These are phyloP conservation scores for Entoloma clypeatum DNA, from an alignment of 1,284 basidiomycete genomes.

Conservation along the genomic window DNA sequence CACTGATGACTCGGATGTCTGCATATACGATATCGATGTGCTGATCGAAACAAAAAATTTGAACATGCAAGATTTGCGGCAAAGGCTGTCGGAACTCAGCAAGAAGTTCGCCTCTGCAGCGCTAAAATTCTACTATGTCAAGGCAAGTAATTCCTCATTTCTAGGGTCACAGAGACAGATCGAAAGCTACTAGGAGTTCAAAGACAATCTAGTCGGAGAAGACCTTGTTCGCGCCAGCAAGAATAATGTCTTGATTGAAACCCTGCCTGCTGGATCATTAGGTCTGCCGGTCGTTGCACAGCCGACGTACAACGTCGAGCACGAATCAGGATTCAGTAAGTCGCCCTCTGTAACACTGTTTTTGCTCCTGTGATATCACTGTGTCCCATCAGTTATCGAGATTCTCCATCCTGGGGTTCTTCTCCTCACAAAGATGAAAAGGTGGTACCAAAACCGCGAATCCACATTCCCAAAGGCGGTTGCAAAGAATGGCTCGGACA, in stretches of 20 bases:
- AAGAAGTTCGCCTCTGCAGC: constrained; percentile 24
- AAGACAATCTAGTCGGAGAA: constrained; percentile 10
- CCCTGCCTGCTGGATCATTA: constrained; percentile 24
- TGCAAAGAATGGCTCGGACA: constrained; percentile 21
- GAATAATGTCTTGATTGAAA: constrained; percentile 31
- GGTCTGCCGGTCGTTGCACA: constrained; percentile 27
- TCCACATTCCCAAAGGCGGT: constrained; percentile 27
- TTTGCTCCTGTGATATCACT: no score
- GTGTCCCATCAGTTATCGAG: no score
- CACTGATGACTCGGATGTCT: background rate
- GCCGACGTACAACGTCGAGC: constrained; percentile 23
- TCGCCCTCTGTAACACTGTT: no score
- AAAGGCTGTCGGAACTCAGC: constrained; percentile 21
- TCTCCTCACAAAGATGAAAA: constrained; percentile 33
- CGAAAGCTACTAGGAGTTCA: no score
- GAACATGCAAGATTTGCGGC: constrained; percentile 20
- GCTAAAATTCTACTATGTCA: constrained; percentile 30
- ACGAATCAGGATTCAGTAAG: no score
- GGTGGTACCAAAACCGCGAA: constrained; percentile 26
- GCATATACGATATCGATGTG: constrained; percentile 33
- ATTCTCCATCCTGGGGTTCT: constrained; percentile 32
- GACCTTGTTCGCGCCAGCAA: constrained; percentile 19
- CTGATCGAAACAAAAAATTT: constrained; percentile 25
- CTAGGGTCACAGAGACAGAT: background rate
- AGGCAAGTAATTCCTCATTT: constrained; percentile 17